Conservation (phyloP, 495 filamentous ascomycete species). For the Podospora sp. region DNA sequence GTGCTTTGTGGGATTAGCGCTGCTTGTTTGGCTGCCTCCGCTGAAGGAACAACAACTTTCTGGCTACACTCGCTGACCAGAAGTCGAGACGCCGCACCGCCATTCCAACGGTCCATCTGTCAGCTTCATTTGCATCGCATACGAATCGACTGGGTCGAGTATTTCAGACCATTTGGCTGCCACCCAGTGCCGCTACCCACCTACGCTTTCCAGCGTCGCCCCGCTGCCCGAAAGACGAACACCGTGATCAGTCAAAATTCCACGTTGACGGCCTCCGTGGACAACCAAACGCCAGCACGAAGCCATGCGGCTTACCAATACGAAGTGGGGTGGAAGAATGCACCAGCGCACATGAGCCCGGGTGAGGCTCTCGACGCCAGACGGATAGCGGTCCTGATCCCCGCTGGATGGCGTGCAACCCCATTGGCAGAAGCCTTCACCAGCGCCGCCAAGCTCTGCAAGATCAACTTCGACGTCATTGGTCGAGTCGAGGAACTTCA, state of each 20-base stretch:
- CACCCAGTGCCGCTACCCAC: constrained; percentile 34
- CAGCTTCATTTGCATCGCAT: constrained; percentile 31
- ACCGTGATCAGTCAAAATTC: no score
- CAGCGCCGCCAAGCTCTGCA: no score
- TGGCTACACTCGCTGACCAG: constrained; percentile 31
- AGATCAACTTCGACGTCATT: background rate
- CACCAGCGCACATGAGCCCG: no score
- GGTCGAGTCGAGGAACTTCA: constrained; percentile 16
- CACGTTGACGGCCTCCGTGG: no score
- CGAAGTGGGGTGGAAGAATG: no score
- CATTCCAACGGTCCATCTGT: constrained; percentile 20
- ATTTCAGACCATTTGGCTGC: constrained; percentile 34
- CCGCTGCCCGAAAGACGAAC: background rate
- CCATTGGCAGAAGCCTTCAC: no score
- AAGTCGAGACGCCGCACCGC: constrained; percentile 8
- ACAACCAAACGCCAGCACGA: no score
- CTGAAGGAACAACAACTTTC: constrained; percentile 7
- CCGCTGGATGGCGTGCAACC: no score
- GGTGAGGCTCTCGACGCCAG: no score
- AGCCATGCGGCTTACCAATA: no score
- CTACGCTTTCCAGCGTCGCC: constrained; percentile 38
- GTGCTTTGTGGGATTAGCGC: constrained; percentile 27
- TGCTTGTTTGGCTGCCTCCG: constrained; percentile 26
- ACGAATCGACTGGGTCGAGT: constrained; percentile 32
- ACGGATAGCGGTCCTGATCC: no score